Conservation (phyloP, 2,329 filamentous ascomycete species). For the Leptographium flavum region DNA sequence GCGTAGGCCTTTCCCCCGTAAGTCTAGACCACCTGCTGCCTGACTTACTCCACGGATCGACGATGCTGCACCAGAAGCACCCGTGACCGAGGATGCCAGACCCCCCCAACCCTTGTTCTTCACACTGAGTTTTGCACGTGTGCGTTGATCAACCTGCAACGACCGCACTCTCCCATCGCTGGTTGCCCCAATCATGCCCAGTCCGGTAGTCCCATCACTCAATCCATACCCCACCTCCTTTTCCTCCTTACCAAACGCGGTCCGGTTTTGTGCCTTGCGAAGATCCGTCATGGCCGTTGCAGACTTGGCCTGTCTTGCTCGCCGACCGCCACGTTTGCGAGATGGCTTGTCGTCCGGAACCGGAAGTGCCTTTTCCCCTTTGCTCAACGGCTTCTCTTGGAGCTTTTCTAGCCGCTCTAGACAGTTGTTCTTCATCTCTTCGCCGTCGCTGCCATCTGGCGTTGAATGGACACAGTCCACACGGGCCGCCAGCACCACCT, state of each 20-base stretch:
- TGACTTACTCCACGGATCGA: slow-evolving; percentile 69
- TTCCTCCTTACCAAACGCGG: slow-evolving; percentile 94
- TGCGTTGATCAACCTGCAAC: slow-evolving; percentile 83
- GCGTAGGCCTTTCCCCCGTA: slow-evolving; percentile 67
- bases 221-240: slow-evolving; percentile 82
- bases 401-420: slow-evolving; percentile 82
- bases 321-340: slow-evolving; percentile 77
- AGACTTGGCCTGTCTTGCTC: slow-evolving; percentile 90
- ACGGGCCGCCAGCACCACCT: slow-evolving; percentile 83
- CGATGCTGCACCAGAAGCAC: slow-evolving; percentile 57
- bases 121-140: slow-evolving; percentile 80
- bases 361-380: slow-evolving; percentile 72
- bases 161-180: slow-evolving; percentile 82
- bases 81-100: slow-evolving; percentile 37
- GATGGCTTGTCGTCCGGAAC: slow-evolving; percentile 92
- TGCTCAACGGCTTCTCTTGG: slow-evolving; percentile 80
- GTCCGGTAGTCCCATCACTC: slow-evolving; percentile 69
- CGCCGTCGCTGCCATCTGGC: slow-evolving; percentile 68
- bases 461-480: slow-evolving; percentile 76
- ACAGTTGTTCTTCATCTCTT: slow-evolving; percentile 69
- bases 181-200: slow-evolving; percentile 88
- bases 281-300: slow-evolving; percentile 94
- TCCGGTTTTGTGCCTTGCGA: slow-evolving; percentile 87
- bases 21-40: slow-evolving; percentile 46
- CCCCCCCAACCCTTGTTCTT: slow-evolving; percentile 94